A percentile compares a stretch with the other conserved stretches of the same genome.
Evolutionary conservation across 169 alveolate species (phyloP).

Genomic region (Plasmodium gonderi): DNA sequence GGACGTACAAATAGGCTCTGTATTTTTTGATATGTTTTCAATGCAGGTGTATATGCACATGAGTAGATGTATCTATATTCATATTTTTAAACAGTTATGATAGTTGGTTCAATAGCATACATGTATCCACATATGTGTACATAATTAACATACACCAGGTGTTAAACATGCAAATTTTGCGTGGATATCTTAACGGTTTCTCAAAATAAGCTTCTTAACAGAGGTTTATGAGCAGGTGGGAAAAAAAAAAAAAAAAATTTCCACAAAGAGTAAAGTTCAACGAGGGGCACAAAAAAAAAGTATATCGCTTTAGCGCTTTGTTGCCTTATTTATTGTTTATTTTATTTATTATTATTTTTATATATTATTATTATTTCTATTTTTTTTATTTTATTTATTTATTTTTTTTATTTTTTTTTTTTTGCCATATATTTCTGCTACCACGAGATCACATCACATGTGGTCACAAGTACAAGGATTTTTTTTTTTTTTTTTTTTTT

Average conservation of each 20-base stretch:
- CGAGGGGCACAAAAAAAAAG: background rate
- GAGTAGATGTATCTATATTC: no score
- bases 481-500: background rate
- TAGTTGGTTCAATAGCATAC: no score
- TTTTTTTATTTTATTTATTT: no score
- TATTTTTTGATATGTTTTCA: no score
- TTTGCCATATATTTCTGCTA: background rate
- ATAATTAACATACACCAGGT: background rate
- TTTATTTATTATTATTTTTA: no score
- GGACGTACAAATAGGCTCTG: no score
- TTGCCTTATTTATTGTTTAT: no score
- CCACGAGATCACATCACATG: background rate
- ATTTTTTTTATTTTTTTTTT: background rate
- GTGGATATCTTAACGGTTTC: background rate
- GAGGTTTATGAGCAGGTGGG: background rate
- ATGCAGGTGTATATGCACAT: no score
- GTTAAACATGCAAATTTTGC: background rate
- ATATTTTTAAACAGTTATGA: no score
- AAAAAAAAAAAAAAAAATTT: background rate
- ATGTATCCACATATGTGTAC: background rate
- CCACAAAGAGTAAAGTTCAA: background rate
- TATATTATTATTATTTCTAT: background rate
- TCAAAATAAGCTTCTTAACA: background rate
- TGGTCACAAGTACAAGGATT: background rate
- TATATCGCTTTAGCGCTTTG: no score